These are phyloP conservation scores for Magnolia sinica DNA, from an alignment of 164 flowering plant species.

Conservation along the genomic window DNA sequence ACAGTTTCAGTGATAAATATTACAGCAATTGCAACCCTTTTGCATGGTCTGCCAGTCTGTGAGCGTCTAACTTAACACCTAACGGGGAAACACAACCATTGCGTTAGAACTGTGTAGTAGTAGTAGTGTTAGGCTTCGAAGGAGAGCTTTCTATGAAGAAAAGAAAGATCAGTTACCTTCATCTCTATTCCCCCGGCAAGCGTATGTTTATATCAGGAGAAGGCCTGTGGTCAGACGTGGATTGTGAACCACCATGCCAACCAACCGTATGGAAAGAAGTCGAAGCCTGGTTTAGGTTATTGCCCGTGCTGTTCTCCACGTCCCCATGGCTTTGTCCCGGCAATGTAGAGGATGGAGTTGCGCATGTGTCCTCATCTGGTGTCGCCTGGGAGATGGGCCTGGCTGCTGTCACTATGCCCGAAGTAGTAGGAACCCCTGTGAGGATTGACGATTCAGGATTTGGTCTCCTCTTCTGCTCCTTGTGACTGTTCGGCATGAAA, in stretches of 20 bases:
- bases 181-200: slow-evolving; percentile 31
- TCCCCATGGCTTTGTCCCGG: slow-evolving; percentile 39
- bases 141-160: background rate
- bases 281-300: slow-evolving; percentile 23
- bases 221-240: slow-evolving; percentile 33
- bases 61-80: background rate
- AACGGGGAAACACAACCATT: background rate
- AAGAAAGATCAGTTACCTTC: slow-evolving; percentile 5
- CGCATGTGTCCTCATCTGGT: slow-evolving; percentile 28
- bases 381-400: slow-evolving; percentile 49
- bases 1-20: background rate
- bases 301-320: slow-evolving; percentile 26
- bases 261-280: slow-evolving; percentile 25
- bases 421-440: slow-evolving; percentile 17
- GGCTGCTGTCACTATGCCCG: slow-evolving; percentile 40
- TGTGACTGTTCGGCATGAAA: slow-evolving; percentile 53
- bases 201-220: slow-evolving; percentile 65
- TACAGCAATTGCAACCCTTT: background rate
- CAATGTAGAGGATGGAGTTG: slow-evolving; percentile 28
- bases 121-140: background rate
- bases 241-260: slow-evolving; percentile 35
- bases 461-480: slow-evolving; percentile 41
- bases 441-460: slow-evolving; percentile 26
- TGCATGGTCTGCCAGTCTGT: slow-evolving; percentile 1
- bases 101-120: background rate